phyloP scores from a whole-genome alignment of 2,329 filamentous ascomycete species.

The Cryphonectria parasitica region DNA sequence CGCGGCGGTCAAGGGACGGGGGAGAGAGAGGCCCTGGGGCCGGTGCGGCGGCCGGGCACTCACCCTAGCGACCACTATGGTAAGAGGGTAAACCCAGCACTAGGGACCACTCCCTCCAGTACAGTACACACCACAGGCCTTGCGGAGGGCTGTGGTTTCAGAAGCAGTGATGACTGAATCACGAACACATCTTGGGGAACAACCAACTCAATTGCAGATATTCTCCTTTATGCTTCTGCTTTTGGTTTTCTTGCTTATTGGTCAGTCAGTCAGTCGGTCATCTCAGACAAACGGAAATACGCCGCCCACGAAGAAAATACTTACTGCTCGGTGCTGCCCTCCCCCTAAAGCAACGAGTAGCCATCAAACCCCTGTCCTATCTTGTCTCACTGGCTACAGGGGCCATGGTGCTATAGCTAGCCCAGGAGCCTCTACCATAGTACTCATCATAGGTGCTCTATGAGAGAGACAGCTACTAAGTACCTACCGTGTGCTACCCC shows the following conservation, averaged over 20 bases:
- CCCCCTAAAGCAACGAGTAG: not conserved
- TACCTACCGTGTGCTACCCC: too few relatives aligned
- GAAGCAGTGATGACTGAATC: not conserved
- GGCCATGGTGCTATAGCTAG: not conserved
- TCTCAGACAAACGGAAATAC: not conserved
- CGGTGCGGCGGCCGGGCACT: not conserved
- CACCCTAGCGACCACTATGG: not conserved
- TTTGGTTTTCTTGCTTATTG: not conserved
- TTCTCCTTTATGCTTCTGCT: not conserved
- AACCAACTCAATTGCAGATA: too few relatives aligned
- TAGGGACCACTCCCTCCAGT: not conserved
- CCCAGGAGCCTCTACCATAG: not conserved
- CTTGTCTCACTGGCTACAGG: not conserved
- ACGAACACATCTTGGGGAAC: not conserved
- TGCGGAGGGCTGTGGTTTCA: not conserved
- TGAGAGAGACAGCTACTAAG: too few relatives aligned
- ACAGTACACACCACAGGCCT: not conserved
- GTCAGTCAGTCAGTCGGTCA: not conserved
- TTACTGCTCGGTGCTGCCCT: not conserved
- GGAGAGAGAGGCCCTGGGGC: not conserved
- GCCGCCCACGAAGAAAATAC: too few relatives aligned
- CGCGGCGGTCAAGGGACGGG: not conserved
- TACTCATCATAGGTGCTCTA: not conserved
- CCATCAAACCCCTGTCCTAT: not conserved
- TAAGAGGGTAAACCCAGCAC: not conserved